Conservation (phyloP, 2,329 filamentous ascomycete species). For the Xylaria sp. region DNA sequence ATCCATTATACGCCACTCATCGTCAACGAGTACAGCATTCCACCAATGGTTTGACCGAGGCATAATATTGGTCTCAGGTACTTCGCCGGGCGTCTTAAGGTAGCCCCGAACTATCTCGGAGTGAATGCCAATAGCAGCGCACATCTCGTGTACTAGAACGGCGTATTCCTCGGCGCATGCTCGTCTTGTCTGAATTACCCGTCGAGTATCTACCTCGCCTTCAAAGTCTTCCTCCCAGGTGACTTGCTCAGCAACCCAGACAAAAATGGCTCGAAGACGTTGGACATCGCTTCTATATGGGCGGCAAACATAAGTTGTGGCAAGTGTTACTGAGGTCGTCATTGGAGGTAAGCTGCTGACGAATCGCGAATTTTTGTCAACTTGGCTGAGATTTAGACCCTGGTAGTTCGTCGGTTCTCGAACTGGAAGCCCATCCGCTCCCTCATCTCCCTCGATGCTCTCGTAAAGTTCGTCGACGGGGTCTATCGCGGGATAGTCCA, state of each 20-base stretch:
- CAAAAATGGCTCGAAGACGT: conserved; percentile 92
- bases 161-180: conserved; percentile 92
- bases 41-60: conserved; percentile 97
- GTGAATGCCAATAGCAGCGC: conserved; percentile 84
- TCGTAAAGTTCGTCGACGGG: conserved; percentile 91
- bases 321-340: conserved; percentile 83
- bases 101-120: conserved; percentile 90
- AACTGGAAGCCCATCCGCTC: conserved; percentile 85
- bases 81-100: conserved; percentile 88
- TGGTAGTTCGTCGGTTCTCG: conserved; percentile 83
- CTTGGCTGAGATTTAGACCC: conserved; percentile 81
- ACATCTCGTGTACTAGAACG: conserved; percentile 91
- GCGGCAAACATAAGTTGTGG: conserved; percentile 91
- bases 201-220: conserved; percentile 81
- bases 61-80: conserved; percentile 81
- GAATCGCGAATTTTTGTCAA: conserved; percentile 96
- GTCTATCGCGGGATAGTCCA: conserved; percentile 88
- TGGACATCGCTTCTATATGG: conserved; percentile 96
- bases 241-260: conserved; percentile 95
- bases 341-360: conserved; percentile 83
- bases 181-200: conserved; percentile 84
- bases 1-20: conserved; percentile 97
- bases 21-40: conserved; percentile 93
- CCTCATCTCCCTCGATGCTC: conserved; percentile 89
- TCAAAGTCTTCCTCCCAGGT: conserved; percentile 96